A percentile compares a stretch with the other conserved stretches of the same genome.
phyloP scores from a whole-genome alignment of 306 rosid genomes.

The Cicer pinnatifidum region DNA sequence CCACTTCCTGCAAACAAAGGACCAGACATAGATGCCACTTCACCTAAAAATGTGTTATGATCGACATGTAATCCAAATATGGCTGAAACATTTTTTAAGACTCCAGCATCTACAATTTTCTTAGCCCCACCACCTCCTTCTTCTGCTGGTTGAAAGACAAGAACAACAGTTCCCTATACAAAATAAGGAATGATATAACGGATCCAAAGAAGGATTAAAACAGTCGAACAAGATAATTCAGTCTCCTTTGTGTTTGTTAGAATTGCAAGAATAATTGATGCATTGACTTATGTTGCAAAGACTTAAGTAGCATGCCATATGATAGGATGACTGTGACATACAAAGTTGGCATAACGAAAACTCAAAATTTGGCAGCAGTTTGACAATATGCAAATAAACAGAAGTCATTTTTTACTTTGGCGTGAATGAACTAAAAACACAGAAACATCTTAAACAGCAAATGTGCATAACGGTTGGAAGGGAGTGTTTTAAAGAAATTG shows the following conservation, averaged over 20 bases:
- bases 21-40: not conserved
- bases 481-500: not conserved
- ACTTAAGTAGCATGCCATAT: slow-evolving; percentile 1
- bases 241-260: slow-evolving; percentile 11
- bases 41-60: not conserved
- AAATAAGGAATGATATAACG: slow-evolving; percentile 25
- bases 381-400: no score
- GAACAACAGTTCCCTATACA: not conserved
- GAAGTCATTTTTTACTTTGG: not conserved
- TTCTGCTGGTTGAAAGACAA: slow-evolving; percentile 26
- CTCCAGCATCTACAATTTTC: slow-evolving; percentile 5
- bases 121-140: slow-evolving; percentile 6
- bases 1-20: slow-evolving; percentile 4
- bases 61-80: not conserved
- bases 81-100: not conserved
- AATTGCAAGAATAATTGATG: slow-evolving; percentile 1
- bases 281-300: slow-evolving; percentile 2
- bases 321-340: slow-evolving; percentile 9
- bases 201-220: slow-evolving; percentile 20
- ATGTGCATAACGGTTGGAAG: no score
- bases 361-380: no score
- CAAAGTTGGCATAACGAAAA: slow-evolving; percentile 13
- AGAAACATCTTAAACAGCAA: not conserved
- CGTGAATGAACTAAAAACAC: slow-evolving; percentile 5
- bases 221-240: slow-evolving; percentile 18